Evolutionary conservation across 2,329 filamentous ascomycete species (phyloP).

Genomic region (Thermoascus crustaceus): DNA sequence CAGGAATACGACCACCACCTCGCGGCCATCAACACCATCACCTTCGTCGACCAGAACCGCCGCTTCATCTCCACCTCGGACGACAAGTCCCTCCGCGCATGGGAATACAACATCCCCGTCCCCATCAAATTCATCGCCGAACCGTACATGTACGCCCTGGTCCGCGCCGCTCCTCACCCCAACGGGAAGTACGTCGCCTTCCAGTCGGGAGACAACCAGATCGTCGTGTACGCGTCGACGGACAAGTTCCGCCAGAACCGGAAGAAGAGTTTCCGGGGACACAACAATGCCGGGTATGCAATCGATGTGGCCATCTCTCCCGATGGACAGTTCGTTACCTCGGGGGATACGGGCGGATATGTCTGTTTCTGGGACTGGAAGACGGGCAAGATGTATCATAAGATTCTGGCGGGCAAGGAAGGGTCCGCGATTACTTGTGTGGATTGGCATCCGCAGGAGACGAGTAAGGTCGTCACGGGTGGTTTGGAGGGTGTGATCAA

Average conservation of each 20-base stretch:
- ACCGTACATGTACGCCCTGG: constrained; percentile 96
- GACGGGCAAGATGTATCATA: constrained; percentile 98
- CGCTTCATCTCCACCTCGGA: constrained; percentile 98
- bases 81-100: constrained; percentile 90
- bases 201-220: constrained; percentile 90
- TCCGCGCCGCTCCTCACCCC: constrained; percentile 73
- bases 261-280: constrained; percentile 92
- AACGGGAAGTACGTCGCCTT: constrained; percentile 91
- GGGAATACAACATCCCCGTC: constrained; percentile 98
- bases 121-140: constrained; percentile 98
- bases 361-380: constrained; percentile 99
- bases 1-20: constrained; percentile 98
- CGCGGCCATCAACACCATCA: constrained; percentile 95
- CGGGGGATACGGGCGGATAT: constrained; percentile 79
- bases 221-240: constrained; percentile 86
- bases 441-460: constrained; percentile 97
- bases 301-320: constrained; percentile 83
- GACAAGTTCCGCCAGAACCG: constrained; percentile 96
- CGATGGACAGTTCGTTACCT: constrained; percentile 83
- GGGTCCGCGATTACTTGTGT: constrained; percentile 77
- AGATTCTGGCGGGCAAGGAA: constrained; percentile 66
- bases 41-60: constrained; percentile 87
- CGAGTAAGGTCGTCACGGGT: constrained; percentile 83
- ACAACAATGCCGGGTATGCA: constrained; percentile 90
- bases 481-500: constrained; percentile 82